Base-by-base conservation (phyloP, 2,329 filamentous ascomycete species). In the Alternaria arbusti region DNA sequence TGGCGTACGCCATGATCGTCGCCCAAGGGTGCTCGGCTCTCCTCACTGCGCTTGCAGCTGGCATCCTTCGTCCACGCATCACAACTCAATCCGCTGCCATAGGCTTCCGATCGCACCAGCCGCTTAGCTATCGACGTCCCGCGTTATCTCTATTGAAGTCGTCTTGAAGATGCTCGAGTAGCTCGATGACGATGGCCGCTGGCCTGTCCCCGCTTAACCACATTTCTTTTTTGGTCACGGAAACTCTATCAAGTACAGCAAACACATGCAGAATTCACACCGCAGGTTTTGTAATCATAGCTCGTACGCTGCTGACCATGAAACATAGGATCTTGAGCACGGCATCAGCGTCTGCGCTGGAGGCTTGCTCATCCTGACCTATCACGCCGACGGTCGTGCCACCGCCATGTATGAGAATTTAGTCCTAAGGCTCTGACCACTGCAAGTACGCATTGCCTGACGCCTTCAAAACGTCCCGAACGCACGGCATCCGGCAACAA, bases 1-100 rank as follows among this genome's bases (percentile, higher is more conserved):
- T 49, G 43, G 49, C 45, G 49, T 36, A 26, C 32, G 51, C 57
- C n/a, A 45, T 56, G 61, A 56, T 63, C 57, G 61, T 45, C 51
- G 45, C 36, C 51, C 61, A 55, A 60, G 61, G 44, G 13, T 51
- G 44, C 61, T 56, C 61, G 61, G 61, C 61, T 63, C 61, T 63
- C 61, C 61, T 60, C 61, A 60, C 50, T 45, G 30, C 51, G 44
- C 40, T 59, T 17, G 59, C 45, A 65, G 36, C 36, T 55, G 46
- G 40, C 40, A 40, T 28, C 23, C 28, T 36, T 36, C 49, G 22
- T 52, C 49, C 49, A 57, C 50, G 59, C 60, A 66, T 66, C 47
- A 63, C 57, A 44, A 60, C 44, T 54, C 40, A 28, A 17, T 30
- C 43, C 26, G 43, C 56, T 40, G 45, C 54, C 44, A 49, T 22